phyloP scores from a whole-genome alignment of 257 asterid genomes.

The Euphrasia confusa region DNA sequence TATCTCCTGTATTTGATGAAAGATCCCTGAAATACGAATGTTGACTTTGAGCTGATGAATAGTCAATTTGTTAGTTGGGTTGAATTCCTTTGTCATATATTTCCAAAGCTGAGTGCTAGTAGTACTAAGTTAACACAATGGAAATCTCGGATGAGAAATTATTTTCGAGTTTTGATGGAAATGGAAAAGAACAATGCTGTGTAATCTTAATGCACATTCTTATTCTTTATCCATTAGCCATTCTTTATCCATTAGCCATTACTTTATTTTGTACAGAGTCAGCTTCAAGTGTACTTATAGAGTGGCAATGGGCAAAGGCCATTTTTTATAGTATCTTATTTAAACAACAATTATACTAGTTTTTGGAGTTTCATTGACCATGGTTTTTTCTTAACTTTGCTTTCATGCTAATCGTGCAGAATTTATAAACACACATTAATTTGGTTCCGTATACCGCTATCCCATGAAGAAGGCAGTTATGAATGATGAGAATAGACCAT shows the following conservation, averaged over 20 bases:
- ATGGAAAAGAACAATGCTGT: neutral
- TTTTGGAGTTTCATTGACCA: slow-evolving; percentile 9
- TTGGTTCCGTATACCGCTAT: slow-evolving; percentile 24
- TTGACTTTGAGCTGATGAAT: slow-evolving; percentile 16
- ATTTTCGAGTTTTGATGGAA: neutral
- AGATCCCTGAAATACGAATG: neutral
- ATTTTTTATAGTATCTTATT: neutral
- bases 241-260: slow-evolving; percentile 20
- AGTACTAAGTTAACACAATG: neutral
- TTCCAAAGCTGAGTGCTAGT: slow-evolving; percentile 2
- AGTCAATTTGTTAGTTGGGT: slow-evolving; percentile 3
- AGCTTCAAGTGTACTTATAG: slow-evolving; percentile 6
- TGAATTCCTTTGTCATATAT: slow-evolving; percentile 2
- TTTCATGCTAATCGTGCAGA: slow-evolving; percentile 37
- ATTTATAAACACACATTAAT: slow-evolving; percentile 34
- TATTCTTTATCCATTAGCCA: slow-evolving; percentile 21
- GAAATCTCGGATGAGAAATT: neutral
- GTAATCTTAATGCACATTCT: neutral
- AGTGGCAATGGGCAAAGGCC: slow-evolving; percentile 4
- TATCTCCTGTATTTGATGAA: neutral
- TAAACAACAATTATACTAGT: neutral
- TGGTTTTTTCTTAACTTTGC: slow-evolving; percentile 19
- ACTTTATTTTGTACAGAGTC: neutral
- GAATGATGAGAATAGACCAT: slow-evolving; percentile 51
- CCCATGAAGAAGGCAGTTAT: slow-evolving; percentile 43